Base-by-base conservation (phyloP, 2,329 filamentous ascomycete species). In the Diaporthe batatas region DNA sequence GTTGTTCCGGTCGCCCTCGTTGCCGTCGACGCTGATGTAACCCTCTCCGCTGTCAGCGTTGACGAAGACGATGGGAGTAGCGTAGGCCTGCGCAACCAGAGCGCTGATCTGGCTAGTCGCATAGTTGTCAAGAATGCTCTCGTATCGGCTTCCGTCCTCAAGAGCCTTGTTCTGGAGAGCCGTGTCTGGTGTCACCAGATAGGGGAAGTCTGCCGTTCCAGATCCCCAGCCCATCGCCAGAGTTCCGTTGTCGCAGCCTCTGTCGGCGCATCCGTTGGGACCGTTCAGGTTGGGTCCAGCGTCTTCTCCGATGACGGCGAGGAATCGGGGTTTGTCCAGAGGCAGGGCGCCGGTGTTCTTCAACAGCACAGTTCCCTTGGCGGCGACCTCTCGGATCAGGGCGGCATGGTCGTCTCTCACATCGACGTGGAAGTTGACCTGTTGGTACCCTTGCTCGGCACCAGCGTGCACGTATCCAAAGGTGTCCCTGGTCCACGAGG, bases 1-100 rank as follows among this genome's bases (percentile, higher is more conserved):
- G 83, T 99, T 98, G 79, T 95, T 95, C 69, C 96, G 92, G 81
- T 98, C 96, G 72, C 96, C 96, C 73, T 88, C 85, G 80, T 98
- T 98, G 70, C 90, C 92, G 75, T 95, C 96, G 1, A 97, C 89
- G 36, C 84, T 88, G 79, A 98, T 94, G 83, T 90, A 98, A 7
- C 94, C 95, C 83, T 98, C 96, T 69, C 96, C 96, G 4, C 92
- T 90, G 80, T 95, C 88, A 18, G 95, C 91, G 77, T 98, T 98
- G 79, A 94, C 95, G 78, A 98, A 98, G 14, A 98, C 95, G 54
- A 99, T 88, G 75, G 95, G 86, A 0, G 91, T 91, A 18, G 90
- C 91, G 72, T 91, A 85, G n/a, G 89, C 86, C 77, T 93, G 88
- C 11, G 84, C 84, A 16, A 93, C 84, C 1, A 97, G 81, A 0